Evolutionary conservation across 805 yeast genomes (phyloP), one percentile per base, ranked within the genome.

Genomic region (Suhomyces prunicola): DNA sequence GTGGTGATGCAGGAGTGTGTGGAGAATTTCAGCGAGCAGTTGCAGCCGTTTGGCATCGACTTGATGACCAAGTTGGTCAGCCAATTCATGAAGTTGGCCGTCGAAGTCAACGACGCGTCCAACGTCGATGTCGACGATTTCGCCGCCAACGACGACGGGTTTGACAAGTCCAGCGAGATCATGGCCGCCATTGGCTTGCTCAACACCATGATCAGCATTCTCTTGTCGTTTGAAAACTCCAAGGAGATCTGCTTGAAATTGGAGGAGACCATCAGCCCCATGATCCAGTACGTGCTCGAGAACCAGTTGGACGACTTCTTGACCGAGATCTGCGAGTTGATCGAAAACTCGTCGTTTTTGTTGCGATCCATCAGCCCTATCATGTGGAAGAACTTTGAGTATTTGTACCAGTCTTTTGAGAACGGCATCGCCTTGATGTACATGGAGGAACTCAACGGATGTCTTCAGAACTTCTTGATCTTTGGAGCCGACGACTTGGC

Each of bases 1-100:
- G 88, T 87, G 23, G 97, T 93, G 6, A 90, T 93, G 87, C 98
- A 93, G 74, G 97, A 92, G 62, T 87, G 94, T 66, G 97, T 93
- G 29, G 97, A 92, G 64, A 83, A 82, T 54, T 94, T 87, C 69
- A 80, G 96, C 5, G 88, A 86, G 58, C 96, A 93, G 69, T 77
- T 93, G 60, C 94, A 57, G 35, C 70, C 69, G 6, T 65, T 66
- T 45, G 70, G 70, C 4, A 58, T 63, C 44, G 68, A 65, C 45
- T 59, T 66, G 53, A 65, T 63, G 67, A 57, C 60, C 44, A 65
- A 59, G 36, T 58, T 66, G 50, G 67, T 61, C n/a, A 62, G 58
- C 48, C 69, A 64, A 51, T 66, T 66, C 40, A 49, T 66, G 65
- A 60, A 62, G 48, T 54, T 66, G 53, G 73, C 73, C 1, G 54